Evolutionary conservation across 2,329 filamentous ascomycete species (phyloP).

Genomic region (Epicoccum nigrum): DNA sequence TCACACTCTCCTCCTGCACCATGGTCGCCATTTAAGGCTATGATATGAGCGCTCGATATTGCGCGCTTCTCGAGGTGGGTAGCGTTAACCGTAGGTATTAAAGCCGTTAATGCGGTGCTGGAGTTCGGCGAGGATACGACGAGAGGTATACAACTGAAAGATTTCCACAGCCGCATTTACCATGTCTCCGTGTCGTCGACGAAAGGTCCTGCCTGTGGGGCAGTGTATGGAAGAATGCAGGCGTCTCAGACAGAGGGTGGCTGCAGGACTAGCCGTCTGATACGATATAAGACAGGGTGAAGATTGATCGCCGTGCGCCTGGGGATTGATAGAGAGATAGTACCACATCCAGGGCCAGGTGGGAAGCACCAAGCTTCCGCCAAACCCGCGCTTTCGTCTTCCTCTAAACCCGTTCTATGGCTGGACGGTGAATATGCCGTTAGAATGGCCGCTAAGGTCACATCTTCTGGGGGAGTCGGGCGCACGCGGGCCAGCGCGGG

Average conservation of each 20-base stretch:
- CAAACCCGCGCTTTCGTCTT: slow-evolving; percentile 38
- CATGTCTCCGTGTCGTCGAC: slow-evolving; percentile 44
- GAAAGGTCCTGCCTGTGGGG: slow-evolving; percentile 31
- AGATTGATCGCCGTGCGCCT: slow-evolving; percentile 41
- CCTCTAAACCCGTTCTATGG: slow-evolving; percentile 44
- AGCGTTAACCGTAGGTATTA: slow-evolving; percentile 49
- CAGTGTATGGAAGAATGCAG: slow-evolving; percentile 33
- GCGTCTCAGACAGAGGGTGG: slow-evolving; percentile 30
- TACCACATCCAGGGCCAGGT: slow-evolving; percentile 37
- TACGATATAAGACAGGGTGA: slow-evolving; percentile 37
- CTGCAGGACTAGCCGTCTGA: slow-evolving; percentile 29
- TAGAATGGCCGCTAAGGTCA: slow-evolving; percentile 30
- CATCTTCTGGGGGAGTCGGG: slow-evolving; percentile 34
- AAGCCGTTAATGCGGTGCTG: slow-evolving; percentile 51
- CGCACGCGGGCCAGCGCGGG: slow-evolving; percentile 32
- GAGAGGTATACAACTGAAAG: slow-evolving; percentile 47
- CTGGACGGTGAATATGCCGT: slow-evolving; percentile 49
- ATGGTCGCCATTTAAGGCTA: slow-evolving; percentile 47
- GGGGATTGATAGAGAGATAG: slow-evolving; percentile 43
- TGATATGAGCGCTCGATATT: slow-evolving; percentile 20
- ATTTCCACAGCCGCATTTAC: slow-evolving; percentile 39
- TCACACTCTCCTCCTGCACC: slow-evolving; percentile 43
- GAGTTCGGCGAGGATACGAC: slow-evolving; percentile 49
- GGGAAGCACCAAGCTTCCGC: slow-evolving; percentile 42
- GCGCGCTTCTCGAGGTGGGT: slow-evolving; percentile 19